phyloP scores from a whole-genome alignment of 345 rosid genomes.

The Aurinia saxatilis region DNA sequence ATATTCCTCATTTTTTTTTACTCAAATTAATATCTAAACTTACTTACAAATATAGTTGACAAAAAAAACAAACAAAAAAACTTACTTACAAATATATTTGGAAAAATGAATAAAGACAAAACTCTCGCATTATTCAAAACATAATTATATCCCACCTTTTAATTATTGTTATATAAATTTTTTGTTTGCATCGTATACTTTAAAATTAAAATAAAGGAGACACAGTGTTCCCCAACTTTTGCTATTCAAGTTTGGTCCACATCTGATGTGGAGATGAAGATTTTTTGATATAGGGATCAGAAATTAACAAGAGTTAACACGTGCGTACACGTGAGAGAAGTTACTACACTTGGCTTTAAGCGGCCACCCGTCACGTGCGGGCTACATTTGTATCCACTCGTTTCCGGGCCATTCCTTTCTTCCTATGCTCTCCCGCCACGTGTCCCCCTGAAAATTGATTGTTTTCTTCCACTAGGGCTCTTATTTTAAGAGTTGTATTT shows the following conservation, averaged over 20 bases:
- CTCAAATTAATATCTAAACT: too few relatives aligned
- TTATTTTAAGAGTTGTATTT: too few relatives aligned
- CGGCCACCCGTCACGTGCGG: conserved; percentile 27
- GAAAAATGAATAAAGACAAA: not conserved
- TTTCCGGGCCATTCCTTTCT: conserved; percentile 8
- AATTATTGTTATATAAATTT: not conserved
- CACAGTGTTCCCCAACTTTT: conserved; percentile 7
- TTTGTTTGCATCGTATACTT: not conserved
- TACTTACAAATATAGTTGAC: too few relatives aligned
- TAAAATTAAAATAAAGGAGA: not conserved
- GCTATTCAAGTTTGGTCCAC: conserved; percentile 4
- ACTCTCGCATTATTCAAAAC: not conserved
- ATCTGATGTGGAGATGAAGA: conserved; percentile 12
- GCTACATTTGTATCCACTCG: conserved; percentile 21
- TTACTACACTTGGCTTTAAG: not conserved
- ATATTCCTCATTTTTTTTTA: too few relatives aligned
- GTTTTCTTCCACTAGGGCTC: too few relatives aligned
- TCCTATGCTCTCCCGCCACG: not conserved
- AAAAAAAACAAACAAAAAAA: too few relatives aligned
- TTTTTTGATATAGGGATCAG: not conserved
- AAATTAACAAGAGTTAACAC: not conserved
- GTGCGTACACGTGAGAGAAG: conserved; percentile 23
- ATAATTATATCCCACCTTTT: too few relatives aligned
- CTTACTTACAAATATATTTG: not conserved
- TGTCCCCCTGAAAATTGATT: not conserved